Evolutionary conservation across 176 grass and related monocot genomes (phyloP), one percentile per base, ranked within the genome.

Genomic region (Guadua angustifolia): DNA sequence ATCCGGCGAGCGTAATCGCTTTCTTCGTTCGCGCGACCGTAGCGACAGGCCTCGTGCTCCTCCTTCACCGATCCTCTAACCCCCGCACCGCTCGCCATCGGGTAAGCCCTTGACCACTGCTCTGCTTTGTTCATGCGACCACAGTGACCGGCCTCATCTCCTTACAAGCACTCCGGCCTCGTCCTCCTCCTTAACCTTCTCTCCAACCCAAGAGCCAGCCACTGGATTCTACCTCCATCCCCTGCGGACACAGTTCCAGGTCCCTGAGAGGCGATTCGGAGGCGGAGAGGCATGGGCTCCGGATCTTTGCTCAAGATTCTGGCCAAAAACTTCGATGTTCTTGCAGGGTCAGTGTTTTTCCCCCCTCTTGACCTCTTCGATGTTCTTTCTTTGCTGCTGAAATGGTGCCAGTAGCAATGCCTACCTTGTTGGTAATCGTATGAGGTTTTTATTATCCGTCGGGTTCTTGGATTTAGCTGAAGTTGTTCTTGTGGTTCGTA

Each of bases 311-410:
- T 92, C 90, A 92, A 88, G 84, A 81, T 94, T 47, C 9, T 94
- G 13, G 86, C 89, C 72, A 91, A 81, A 68, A 94, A 89, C 86
- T 79, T 89, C 79, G 89, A 94, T 81, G 89, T 94, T 82, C 86
- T 94, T 18, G 92, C 89, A 9, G 92, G 92, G 89, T 94, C 62
- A 32, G 83, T 78, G 52, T 24, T 38, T 7, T 15, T 13, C 9
- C 29, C 57, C 1, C 25, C 10, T 40, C 3, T 52, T 18, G 56
- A 26, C 61, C 12, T 56, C 17, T 32, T 17, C 2, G 17, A 15
- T 43, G 24, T 33, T 64, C 21, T 18, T 18, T 38, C 3, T 25
- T 36, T 19, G 43, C 10, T 12, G 38, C 22, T 62, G 19, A 47
- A 62, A 61, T 49, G 78, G 19, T 4, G 5, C 33, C 21, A 9